Evolutionary conservation across 192 early-diverging fungal species (phyloP).

Genomic region (Entomortierella chlamydospora): DNA sequence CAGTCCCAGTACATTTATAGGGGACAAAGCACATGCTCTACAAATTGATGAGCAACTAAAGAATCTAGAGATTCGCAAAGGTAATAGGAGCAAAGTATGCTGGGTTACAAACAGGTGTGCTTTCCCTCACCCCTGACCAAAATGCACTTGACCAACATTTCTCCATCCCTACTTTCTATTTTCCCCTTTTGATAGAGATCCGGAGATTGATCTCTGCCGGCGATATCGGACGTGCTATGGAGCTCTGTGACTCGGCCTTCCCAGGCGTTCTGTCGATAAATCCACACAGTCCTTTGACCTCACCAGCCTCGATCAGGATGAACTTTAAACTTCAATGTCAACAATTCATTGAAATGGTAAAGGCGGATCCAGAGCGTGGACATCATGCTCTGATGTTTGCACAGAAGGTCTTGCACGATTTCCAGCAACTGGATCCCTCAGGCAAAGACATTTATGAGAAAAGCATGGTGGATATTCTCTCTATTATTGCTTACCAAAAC

Average conservation of each 20-base stretch:
- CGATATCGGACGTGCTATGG: slow-evolving; percentile 50
- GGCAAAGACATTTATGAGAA: slow-evolving; percentile 56
- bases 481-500: slow-evolving; percentile 72
- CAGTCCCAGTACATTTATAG: slow-evolving; percentile 20
- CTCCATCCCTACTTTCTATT: background rate
- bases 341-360: slow-evolving; percentile 71
- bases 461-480: slow-evolving; percentile 60
- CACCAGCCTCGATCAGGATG: slow-evolving; percentile 60
- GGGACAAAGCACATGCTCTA: slow-evolving; percentile 36
- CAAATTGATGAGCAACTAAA: slow-evolving; percentile 53
- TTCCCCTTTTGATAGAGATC: slow-evolving; percentile 45
- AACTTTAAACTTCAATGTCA: slow-evolving; percentile 73
- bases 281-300: slow-evolving; percentile 37
- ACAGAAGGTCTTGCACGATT: slow-evolving; percentile 62
- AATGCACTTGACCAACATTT: background rate
- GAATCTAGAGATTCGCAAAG: slow-evolving; percentile 54
- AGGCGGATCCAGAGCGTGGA: slow-evolving; percentile 41
- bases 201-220: slow-evolving; percentile 61
- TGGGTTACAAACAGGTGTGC: background rate
- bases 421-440: slow-evolving; percentile 34
- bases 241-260: slow-evolving; percentile 51
- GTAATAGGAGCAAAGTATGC: slow-evolving; percentile 5
- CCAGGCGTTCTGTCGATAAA: slow-evolving; percentile 52
- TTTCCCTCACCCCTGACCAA: background rate
- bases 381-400: slow-evolving; percentile 71